Evolutionary conservation across 371 early-diverging fungal species (phyloP), one percentile per base, ranked within the genome.

Genomic region (Cokeromyces recurvatus): DNA sequence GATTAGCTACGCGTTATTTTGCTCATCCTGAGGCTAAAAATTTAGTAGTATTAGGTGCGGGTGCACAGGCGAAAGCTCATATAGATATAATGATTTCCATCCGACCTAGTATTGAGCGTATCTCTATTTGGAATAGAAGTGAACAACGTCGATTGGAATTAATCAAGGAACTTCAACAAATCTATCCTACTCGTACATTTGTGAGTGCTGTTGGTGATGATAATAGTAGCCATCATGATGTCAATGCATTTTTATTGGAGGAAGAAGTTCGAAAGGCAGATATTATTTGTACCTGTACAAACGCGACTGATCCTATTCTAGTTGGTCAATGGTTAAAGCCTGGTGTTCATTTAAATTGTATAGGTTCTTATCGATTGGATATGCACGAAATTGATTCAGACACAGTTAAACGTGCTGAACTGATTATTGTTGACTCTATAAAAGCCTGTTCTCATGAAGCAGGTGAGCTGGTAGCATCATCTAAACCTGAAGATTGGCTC

Each of bases 331-430:
- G 77, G 78, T 55, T 79, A 10, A 71, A 64, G 40, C 46, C 64
- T 0, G 74, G 77, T 21, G 68, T 71, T 7, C 84, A 83, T 48
- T 32, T 83, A 22, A 81, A 79, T 38, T 74, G 80, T 51, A 68
- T 83, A 3, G 84, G 84, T 5, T 81, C 84, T 4, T 83, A 71
- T 43, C 71, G 57, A 8, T 61, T 76, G 38, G 64, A 71, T 27
- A 83, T 81, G 84, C 80, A 79, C 24, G 84, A 83, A 41, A 62
- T 83, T 2, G 84, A 83, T 55, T 59, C 62, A 21, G 62, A 67
- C 1, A 54, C 71, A 6, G 55, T 83, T 12, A 52, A 57, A 23
- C 54, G 67, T 11, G 64, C 71, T 1, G 52, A 61, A 6, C 38
- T 45, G 10, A 67, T 77, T 4, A 40, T 77, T n/a, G 81, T 76